These are phyloP conservation scores for Eucalyptus urophylla DNA, from an alignment of 345 rosid genomes.

Conservation along the genomic window DNA sequence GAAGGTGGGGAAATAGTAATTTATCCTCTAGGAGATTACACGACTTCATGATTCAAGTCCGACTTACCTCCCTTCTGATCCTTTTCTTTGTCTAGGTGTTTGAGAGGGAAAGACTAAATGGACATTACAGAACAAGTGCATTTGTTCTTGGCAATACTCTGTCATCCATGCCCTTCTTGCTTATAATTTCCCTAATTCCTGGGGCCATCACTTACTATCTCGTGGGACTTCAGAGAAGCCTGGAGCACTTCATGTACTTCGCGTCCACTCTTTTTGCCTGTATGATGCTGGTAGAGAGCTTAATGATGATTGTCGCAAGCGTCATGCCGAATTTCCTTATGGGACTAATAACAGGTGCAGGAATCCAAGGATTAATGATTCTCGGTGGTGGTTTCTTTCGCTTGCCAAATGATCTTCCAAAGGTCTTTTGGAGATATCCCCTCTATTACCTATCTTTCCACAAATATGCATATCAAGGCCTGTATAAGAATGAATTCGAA, in stretches of 20 bases:
- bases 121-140: conserved; percentile 31
- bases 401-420: conserved; percentile 31
- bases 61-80: neutral
- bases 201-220: conserved; percentile 23
- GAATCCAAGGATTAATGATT: conserved; percentile 41
- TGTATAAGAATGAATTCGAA: conserved; percentile 41
- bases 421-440: conserved; percentile 29
- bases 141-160: conserved; percentile 31
- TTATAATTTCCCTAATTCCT: conserved; percentile 21
- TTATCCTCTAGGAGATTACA: neutral
- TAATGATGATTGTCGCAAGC: conserved; percentile 49
- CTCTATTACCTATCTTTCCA: conserved; percentile 35
- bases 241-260: conserved; percentile 20
- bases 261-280: conserved; percentile 7
- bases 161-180: conserved; percentile 26
- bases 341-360: conserved; percentile 45
- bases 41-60: neutral
- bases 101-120: conserved; percentile 38
- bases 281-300: conserved; percentile 37
- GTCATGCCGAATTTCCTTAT: conserved; percentile 31
- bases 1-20: conserved; percentile 18
- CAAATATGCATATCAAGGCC: conserved; percentile 30
- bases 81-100: conserved; percentile 14
- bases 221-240: conserved; percentile 19
- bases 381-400: conserved; percentile 39